Evolutionary conservation across 768 basidiomycete species (phyloP).

Genomic region (Tulasnella calospora): DNA sequence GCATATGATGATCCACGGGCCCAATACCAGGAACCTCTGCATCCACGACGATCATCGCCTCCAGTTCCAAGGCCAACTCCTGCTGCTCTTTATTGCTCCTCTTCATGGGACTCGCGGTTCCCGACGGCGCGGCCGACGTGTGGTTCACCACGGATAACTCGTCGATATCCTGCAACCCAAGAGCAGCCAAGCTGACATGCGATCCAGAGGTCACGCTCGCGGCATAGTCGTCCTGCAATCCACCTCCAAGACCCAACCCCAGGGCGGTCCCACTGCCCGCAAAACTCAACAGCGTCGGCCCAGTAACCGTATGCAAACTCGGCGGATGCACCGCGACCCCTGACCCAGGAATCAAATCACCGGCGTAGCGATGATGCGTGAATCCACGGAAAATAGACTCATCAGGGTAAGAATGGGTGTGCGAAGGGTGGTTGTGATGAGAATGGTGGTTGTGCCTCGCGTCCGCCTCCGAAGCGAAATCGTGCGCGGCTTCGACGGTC

Average conservation of each 20-base stretch:
- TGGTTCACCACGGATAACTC: conserved; percentile 11
- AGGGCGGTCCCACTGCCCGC: conserved; percentile 1
- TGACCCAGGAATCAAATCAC: conserved; percentile 29
- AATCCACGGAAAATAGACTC: conserved; percentile 25
- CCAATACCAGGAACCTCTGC: not conserved
- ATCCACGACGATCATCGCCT: conserved; percentile 24
- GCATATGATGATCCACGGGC: not conserved
- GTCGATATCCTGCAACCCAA: conserved; percentile 16
- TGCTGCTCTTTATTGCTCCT: not conserved
- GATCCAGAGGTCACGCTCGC: conserved; percentile 22
- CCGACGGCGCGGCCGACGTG: not conserved
- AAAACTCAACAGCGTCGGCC: not conserved
- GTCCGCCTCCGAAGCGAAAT: conserved; percentile 29
- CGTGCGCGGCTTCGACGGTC: conserved; percentile 28
- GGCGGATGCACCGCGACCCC: conserved; percentile 26
- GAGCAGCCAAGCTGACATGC: conserved; percentile 2
- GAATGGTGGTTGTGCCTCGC: conserved; percentile 20
- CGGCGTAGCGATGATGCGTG: conserved; percentile 30
- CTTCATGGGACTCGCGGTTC: conserved; percentile 5
- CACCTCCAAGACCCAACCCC: conserved; percentile 15
- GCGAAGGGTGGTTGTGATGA: conserved; percentile 8
- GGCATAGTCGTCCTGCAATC: conserved; percentile 21
- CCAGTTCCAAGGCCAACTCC: conserved; percentile 11
- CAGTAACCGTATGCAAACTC: conserved; percentile 9
- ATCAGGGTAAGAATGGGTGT: conserved; percentile 21